A percentile compares a stretch with the other conserved stretches of the same genome.
Evolutionary conservation across 2,329 filamentous ascomycete genomes (phyloP).

Genomic region (Colletotrichum shisoi): DNA sequence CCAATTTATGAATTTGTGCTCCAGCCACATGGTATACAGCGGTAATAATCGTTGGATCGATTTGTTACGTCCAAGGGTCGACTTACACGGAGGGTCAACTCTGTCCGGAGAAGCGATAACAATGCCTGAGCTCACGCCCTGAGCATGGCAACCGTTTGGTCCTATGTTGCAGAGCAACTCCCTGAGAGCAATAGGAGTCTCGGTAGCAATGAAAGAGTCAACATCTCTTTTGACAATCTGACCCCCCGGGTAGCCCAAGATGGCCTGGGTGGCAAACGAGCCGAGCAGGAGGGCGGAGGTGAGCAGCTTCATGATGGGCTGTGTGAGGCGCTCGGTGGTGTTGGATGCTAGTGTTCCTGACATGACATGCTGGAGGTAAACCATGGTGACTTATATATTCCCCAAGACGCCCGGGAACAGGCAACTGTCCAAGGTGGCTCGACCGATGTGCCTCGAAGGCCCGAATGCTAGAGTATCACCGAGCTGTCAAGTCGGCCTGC

Average conservation of each 20-base stretch:
- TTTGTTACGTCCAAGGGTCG: no score
- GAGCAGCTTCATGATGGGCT: conserved; percentile 60
- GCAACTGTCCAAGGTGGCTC: not conserved
- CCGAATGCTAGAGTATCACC: conserved; percentile 37
- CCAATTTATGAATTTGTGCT: not conserved
- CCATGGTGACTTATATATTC: conserved; percentile 36
- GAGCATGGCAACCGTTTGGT: conserved; percentile 58
- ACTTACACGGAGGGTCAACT: conserved; percentile 63
- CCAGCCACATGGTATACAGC: no score
- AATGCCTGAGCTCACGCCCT: conserved; percentile 58
- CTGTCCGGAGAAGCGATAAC: conserved; percentile 67
- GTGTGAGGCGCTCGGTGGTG: conserved; percentile 39
- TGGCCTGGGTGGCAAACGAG: conserved; percentile 60
- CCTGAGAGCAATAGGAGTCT: conserved; percentile 60
- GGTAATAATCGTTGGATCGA: not conserved
- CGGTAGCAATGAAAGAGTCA: conserved; percentile 61
- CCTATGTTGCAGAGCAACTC: conserved; percentile 69
- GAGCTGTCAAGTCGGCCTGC: conserved; percentile 34
- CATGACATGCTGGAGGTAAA: conserved; percentile 31
- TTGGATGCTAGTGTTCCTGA: conserved; percentile 32
- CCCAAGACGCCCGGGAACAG: not conserved
- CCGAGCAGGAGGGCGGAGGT: conserved; percentile 61
- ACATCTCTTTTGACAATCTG: conserved; percentile 58
- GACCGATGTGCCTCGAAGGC: conserved; percentile 36
- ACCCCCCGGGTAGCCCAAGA: conserved; percentile 57